phyloP scores from a whole-genome alignment of 805 yeast species.

The Suhomyces xylopsoci region DNA sequence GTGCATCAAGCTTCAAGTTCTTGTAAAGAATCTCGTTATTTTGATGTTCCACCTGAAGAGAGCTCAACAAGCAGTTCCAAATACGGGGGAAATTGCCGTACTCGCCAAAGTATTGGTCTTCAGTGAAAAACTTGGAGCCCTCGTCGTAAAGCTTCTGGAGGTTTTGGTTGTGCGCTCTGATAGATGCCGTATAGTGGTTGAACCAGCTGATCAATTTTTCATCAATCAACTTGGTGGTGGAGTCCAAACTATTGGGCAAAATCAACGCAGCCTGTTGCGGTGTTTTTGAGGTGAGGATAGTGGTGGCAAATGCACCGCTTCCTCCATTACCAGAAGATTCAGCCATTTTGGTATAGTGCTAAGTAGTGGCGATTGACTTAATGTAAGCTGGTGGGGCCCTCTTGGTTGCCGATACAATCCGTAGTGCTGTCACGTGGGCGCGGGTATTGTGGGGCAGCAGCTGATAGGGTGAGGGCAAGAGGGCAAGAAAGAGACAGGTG shows the following conservation, averaged over 20 bases:
- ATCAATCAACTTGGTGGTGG: conserved; percentile 27
- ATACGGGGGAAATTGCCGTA: conserved; percentile 40
- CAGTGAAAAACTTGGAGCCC: conserved; percentile 20
- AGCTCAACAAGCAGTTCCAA: conserved; percentile 48
- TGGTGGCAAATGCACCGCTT: conserved; percentile 18
- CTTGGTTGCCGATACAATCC: background rate
- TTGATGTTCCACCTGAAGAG: conserved; percentile 47
- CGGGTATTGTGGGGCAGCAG: background rate
- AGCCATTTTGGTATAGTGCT: background rate
- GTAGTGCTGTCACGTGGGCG: background rate
- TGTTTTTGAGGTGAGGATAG: conserved; percentile 40
- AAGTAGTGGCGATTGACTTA: background rate
- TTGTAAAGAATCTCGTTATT: conserved; percentile 48
- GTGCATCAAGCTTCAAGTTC: conserved; percentile 50
- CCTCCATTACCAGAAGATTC: background rate
- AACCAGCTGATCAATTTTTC: conserved; percentile 35
- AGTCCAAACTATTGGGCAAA: conserved; percentile 33
- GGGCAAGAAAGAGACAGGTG: background rate
- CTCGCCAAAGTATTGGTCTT: conserved; percentile 18
- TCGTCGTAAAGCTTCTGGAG: conserved; percentile 18
- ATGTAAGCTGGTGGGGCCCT: background rate
- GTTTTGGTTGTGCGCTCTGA: conserved; percentile 17
- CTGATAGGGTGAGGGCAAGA: background rate
- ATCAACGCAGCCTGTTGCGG: conserved; percentile 41
- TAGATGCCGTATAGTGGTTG: conserved; percentile 17